Evolutionary conservation across 306 rosid species (phyloP).

Genomic region (Erythrophleum fordii): DNA sequence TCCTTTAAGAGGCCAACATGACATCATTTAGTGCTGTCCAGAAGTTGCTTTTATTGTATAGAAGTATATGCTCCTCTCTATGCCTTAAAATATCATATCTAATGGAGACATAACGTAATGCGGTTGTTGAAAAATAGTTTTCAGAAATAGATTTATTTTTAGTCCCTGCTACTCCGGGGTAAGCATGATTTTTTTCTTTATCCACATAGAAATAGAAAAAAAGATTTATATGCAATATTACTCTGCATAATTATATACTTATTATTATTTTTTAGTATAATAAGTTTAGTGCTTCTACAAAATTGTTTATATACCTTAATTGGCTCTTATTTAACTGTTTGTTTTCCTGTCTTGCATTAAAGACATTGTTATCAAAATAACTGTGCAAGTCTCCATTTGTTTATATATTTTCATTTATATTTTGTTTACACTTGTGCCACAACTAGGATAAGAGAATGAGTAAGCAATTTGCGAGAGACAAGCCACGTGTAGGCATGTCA

Average conservation of each 20-base stretch:
- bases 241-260: no score
- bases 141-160: background rate
- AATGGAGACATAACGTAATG: background rate
- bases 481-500: slow-evolving; percentile 1
- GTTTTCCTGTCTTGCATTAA: no score
- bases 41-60: background rate
- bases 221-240: background rate
- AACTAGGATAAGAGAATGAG: background rate
- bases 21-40: background rate
- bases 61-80: background rate
- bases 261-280: no score
- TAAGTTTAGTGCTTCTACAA: no score
- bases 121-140: background rate
- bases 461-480: background rate
- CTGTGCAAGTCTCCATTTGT: no score
- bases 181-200: background rate
- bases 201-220: background rate
- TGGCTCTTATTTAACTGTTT: no score
- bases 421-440: background rate
- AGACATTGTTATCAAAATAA: no score
- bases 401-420: background rate
- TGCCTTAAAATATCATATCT: background rate
- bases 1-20: background rate
- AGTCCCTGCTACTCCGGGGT: background rate
- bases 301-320: no score